Evolutionary conservation across 2,329 filamentous ascomycete genomes (phyloP), one percentile per base, ranked within the genome.

Genomic region (Geoglossum cookeanum): DNA sequence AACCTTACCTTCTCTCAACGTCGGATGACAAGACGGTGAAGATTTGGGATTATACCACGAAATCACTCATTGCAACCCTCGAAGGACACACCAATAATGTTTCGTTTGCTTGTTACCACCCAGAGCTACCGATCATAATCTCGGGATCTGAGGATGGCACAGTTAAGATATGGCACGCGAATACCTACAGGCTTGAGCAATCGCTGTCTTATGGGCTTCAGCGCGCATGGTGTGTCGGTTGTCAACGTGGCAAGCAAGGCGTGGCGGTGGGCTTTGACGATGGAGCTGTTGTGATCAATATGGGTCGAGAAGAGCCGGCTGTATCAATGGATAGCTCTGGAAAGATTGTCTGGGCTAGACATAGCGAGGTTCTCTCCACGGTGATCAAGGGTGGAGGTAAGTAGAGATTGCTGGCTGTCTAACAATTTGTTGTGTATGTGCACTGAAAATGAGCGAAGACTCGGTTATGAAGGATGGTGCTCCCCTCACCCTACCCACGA

Each of bases 31-130:
- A 87, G 65, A 97, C 91, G 0, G 88, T 97, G 65, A 97, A 97
- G 76, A 81, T 98, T 57, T 98, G 92, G 91, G 92, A 98, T 68
- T 97, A 98, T 75, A 97, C 91, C 11, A 97, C 90, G 54, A 98
- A 98, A 73, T 92, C 89, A 11, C 76, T 97, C 62, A 96, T 97
- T 67, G 92, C 92, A 33, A 97, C 91, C 2, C 78, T 98, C 53
- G 92, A 98, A 70, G 92, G 92, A 32, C 92, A 98, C 70, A 94
- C 89, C 33, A 95, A 90, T 71, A 98, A 98, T 66, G 92, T 98
- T 53, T 96, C 90, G 2, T 98, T 97, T 67, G 92, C 92, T 55
- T 94, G 90, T 71, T 98, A 97, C 68, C 92, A 98, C 71, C 92
- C 92, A 1, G 91, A 97, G 71, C 75, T 98, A 54, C 92, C 92